Evolutionary conservation across 2,329 filamentous ascomycete genomes (phyloP), one percentile per base, ranked within the genome.

Genomic region (Ophiostoma piceae): DNA sequence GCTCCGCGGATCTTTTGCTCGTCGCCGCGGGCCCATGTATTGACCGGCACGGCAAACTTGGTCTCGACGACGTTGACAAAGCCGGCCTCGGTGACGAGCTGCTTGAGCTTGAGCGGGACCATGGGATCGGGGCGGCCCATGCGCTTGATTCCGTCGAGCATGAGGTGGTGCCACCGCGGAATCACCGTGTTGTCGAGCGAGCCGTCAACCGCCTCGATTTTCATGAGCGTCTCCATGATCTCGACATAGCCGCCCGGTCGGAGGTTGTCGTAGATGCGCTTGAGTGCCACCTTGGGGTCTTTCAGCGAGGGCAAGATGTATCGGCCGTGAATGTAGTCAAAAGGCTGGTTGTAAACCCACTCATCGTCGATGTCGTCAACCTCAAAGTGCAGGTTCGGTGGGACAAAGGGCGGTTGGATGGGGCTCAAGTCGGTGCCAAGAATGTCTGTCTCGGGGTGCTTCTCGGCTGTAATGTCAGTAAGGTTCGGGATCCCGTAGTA

Each of bases 241-340:
- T 84, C 81, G 8, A 81, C 74, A 74, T 75, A 81, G 35, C 81
- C 82, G 37, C 80, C 82, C 0, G 81, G 80, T 35, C 75, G 75
- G 1, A 80, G 74, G 68, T 77, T 80, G 71, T 82, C 77, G 71
- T 80, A 84, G 26, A 81, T 79, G 73, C 82, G 78, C 16, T 75
- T 73, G 68, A 85, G 78, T 1, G 71, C 43, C 11, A 57, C 22
- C 37, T 65, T 62, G 19, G 39, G 51, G 67, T 71, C 51, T 2
- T 69, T 67, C 7, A 73, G 54, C 6, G 69, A 72, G 12, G 70
- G 69, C 29, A 71, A 22, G 66, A 73, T 71, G 69, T 69, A 72
- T 14, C 71, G 72, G 37, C 79, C 77, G 76, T 87, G 84, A 70
- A 88, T 82, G 73, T 82, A 84, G 76, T 87, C 84, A 54, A 51